Evolutionary conservation across 208 protist species (phyloP).

Genomic region (Angomonas deanei): DNA sequence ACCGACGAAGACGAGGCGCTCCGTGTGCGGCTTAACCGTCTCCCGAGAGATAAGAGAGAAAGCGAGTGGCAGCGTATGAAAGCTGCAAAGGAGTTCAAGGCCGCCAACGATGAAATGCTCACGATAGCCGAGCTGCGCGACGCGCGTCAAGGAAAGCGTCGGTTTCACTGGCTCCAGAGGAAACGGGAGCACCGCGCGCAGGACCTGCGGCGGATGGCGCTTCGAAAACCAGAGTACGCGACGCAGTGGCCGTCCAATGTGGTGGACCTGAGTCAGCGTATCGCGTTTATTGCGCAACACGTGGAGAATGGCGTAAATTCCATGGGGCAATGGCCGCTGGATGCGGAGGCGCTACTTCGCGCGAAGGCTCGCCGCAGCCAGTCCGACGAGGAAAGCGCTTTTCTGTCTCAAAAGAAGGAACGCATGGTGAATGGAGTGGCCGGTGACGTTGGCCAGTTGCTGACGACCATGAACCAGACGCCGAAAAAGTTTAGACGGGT

Average conservation of each 20-base stretch:
- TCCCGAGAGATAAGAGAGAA: slow-evolving; percentile 60
- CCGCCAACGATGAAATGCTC: slow-evolving; percentile 61
- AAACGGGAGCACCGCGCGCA: slow-evolving; percentile 68
- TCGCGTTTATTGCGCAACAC: slow-evolving; percentile 85
- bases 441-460: no score
- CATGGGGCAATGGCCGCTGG: slow-evolving; percentile 73
- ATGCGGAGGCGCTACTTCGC: slow-evolving; percentile 37
- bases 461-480: slow-evolving; percentile 28
- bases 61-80: slow-evolving; percentile 76
- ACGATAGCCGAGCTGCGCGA: slow-evolving; percentile 73
- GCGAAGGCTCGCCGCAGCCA: slow-evolving; percentile 51
- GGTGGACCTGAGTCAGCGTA: slow-evolving; percentile 75
- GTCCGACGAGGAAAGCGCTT: slow-evolving; percentile 55
- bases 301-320: slow-evolving; percentile 83
- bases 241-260: slow-evolving; percentile 66
- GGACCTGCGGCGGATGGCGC: slow-evolving; percentile 56
- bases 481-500: slow-evolving; percentile 72
- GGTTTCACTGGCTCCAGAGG: slow-evolving; percentile 82
- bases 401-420: slow-evolving; percentile 52
- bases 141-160: slow-evolving; percentile 66
- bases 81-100: slow-evolving; percentile 64
- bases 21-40: slow-evolving; percentile 60
- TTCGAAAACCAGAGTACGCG: slow-evolving; percentile 67
- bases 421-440: slow-evolving; percentile 25
- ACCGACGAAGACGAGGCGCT: slow-evolving; percentile 86